Evolutionary conservation across 202 grass and related monocot species (phyloP).

Genomic region (Schoenoplectus tabernaemontani): DNA sequence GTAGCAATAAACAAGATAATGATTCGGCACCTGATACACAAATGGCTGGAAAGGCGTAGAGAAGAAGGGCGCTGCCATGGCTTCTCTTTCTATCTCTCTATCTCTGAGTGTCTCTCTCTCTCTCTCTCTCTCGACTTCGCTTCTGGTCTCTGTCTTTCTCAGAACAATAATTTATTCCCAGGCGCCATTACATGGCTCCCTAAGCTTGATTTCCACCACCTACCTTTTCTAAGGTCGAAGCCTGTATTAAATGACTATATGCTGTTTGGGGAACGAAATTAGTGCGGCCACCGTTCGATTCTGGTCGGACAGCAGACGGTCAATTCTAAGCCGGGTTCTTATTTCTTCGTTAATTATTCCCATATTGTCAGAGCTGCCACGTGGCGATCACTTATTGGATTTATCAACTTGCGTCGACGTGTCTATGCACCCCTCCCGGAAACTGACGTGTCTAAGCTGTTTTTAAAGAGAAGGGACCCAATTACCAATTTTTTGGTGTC

Average conservation of each 20-base stretch:
- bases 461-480: too few relatives aligned
- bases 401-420: not conserved
- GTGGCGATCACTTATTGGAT: not conserved
- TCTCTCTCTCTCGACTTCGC: not conserved
- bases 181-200: not conserved
- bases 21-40: constrained; percentile 62
- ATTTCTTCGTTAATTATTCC: not conserved
- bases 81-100: not conserved
- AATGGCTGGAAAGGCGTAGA: constrained; percentile 92
- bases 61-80: constrained; percentile 95
- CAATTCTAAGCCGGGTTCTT: not conserved
- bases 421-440: too few relatives aligned
- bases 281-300: not conserved
- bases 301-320: not conserved
- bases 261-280: not conserved
- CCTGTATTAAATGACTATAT: not conserved
- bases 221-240: not conserved
- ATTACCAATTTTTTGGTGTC: too few relatives aligned
- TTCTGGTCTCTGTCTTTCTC: not conserved
- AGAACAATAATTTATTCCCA: not conserved
- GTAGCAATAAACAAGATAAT: not conserved
- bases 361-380: not conserved
- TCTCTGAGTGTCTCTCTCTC: not conserved
- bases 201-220: not conserved
- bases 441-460: too few relatives aligned